Percentiles rank a stretch among this genome's conserved stretches.
phyloP scores from a whole-genome alignment of 768 basidiomycete species.

The Sistotremastrum suecicum region DNA sequence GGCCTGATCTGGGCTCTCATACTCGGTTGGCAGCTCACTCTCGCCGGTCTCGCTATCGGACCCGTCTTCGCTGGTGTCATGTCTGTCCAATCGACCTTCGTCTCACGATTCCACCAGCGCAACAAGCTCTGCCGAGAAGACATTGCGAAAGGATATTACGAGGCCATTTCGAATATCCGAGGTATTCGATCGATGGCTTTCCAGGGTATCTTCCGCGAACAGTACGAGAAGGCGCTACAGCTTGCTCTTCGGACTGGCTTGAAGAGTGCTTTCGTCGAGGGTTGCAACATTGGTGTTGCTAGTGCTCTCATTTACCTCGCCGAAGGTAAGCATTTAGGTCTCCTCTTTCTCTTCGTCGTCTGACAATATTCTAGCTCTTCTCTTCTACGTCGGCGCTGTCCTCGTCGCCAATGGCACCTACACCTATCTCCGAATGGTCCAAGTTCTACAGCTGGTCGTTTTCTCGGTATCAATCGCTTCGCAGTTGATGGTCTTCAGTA shows the following conservation, averaged over 20 bases:
- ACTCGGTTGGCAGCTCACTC: slow-evolving; percentile 82
- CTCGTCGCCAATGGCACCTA: slow-evolving; percentile 72
- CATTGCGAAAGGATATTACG: slow-evolving; percentile 73
- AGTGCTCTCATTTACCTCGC: slow-evolving; percentile 78
- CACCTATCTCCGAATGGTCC: slow-evolving; percentile 77
- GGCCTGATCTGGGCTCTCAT: slow-evolving; percentile 85
- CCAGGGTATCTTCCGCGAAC: slow-evolving; percentile 48
- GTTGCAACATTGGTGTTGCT: slow-evolving; percentile 68
- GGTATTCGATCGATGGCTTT: slow-evolving; percentile 83
- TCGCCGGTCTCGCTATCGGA: slow-evolving; percentile 77
- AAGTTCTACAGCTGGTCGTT: slow-evolving; percentile 81
- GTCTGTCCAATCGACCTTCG: slow-evolving; percentile 58
- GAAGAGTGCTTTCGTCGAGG: slow-evolving; percentile 75
- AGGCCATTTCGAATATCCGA: slow-evolving; percentile 71
- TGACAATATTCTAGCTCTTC: slow-evolving; percentile 35
- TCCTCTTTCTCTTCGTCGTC: not conserved
- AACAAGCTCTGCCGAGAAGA: slow-evolving; percentile 85
- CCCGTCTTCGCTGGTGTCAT: slow-evolving; percentile 71
- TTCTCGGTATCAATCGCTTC: slow-evolving; percentile 89
- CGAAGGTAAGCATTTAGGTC: slow-evolving; percentile 29
- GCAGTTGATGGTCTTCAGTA: slow-evolving; percentile 86
- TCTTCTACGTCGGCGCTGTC: slow-evolving; percentile 86
- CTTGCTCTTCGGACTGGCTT: slow-evolving; percentile 53
- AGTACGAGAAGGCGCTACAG: slow-evolving; percentile 53
- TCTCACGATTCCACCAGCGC: slow-evolving; percentile 53